phyloP scores from a whole-genome alignment of 768 basidiomycete genomes.

The Pleurotus sapidus region DNA sequence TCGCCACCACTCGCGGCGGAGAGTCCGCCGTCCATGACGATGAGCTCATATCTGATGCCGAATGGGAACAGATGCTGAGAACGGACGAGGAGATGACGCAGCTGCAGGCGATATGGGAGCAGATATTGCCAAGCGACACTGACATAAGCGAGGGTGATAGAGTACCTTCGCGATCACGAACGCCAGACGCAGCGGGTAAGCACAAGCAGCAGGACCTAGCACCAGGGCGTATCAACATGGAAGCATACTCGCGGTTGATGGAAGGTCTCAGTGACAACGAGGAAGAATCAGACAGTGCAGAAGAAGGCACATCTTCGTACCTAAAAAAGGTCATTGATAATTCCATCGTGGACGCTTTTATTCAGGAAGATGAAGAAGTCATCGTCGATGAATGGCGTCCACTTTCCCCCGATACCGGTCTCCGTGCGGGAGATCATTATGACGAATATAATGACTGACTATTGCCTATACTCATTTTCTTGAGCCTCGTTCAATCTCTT shows the following conservation, averaged over 20 bases:
- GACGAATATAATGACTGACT: conserved; percentile 38
- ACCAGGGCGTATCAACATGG: conserved; percentile 44
- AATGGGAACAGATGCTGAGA: conserved; percentile 61
- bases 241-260: conserved; percentile 53
- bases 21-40: conserved; percentile 56
- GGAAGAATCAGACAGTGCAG: conserved; percentile 10
- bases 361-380: conserved; percentile 24
- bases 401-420: conserved; percentile 18
- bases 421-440: conserved; percentile 18
- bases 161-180: not conserved
- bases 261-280: conserved; percentile 19
- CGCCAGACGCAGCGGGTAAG: conserved; percentile 13
- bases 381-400: conserved; percentile 47
- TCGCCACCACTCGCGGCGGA: conserved; percentile 58
- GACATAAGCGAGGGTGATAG: conserved; percentile 13
- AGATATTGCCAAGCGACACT: conserved; percentile 28
- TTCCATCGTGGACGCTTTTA: conserved; percentile 1
- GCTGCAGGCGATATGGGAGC: conserved; percentile 24
- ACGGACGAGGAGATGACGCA: conserved; percentile 46
- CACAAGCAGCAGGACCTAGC: conserved; percentile 21
- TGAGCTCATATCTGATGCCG: conserved; percentile 68
- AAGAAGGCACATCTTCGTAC: not conserved
- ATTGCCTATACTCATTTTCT: not conserved
- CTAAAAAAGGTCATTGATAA: not conserved
- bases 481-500: not conserved